Evolutionary conservation across 495 filamentous ascomycete genomes (phyloP).

Genomic region (Aspergillus saccharolyticus): DNA sequence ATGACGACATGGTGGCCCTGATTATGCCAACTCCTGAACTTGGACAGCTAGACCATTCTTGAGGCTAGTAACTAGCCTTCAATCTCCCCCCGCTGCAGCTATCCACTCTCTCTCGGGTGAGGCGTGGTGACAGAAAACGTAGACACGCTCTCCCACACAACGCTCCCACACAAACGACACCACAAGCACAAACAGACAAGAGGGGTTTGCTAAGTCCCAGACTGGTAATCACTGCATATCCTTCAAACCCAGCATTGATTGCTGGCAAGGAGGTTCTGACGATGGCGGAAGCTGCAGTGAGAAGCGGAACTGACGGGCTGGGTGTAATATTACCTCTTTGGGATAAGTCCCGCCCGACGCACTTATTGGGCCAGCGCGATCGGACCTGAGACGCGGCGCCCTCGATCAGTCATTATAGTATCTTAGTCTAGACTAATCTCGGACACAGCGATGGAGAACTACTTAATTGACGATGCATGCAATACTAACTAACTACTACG

Average conservation of each 20-base stretch:
- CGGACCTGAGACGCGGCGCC: conserved; percentile 1
- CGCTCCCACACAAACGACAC: neutral
- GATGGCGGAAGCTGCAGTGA: too few relatives aligned
- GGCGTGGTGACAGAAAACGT: conserved; percentile 4
- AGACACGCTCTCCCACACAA: neutral
- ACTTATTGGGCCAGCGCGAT: conserved; percentile 2
- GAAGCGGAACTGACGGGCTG: too few relatives aligned
- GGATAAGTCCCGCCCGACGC: neutral
- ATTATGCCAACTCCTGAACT: conserved; percentile 1
- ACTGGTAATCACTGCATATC: too few relatives aligned
- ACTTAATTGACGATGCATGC: too few relatives aligned
- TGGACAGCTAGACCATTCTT: neutral
- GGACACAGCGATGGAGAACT: neutral
- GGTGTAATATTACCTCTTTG: conserved; percentile 5
- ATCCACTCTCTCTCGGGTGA: conserved; percentile 1
- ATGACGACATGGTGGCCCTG: neutral
- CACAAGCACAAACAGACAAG: neutral
- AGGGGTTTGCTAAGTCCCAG: neutral
- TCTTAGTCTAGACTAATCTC: conserved; percentile 7
- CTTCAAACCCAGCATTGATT: neutral
- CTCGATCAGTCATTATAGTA: too few relatives aligned
- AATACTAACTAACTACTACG: neutral
- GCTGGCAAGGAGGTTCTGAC: too few relatives aligned
- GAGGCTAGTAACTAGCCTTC: neutral
- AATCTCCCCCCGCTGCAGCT: neutral